Base-by-base conservation (phyloP, 257 asterid genomes). In the Striga asiatica region DNA sequence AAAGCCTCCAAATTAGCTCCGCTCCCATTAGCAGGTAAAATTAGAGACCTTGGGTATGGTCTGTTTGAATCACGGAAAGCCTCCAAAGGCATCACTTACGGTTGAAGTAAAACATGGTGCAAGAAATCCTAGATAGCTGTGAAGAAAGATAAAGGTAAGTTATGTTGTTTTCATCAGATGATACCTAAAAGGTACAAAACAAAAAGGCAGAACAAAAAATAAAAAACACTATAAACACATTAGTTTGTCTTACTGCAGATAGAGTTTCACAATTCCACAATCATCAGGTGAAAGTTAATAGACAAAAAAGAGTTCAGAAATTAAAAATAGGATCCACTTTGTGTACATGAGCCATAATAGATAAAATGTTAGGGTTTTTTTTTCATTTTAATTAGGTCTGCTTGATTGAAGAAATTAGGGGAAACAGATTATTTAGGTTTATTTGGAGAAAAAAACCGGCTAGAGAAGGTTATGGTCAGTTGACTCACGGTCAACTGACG, bases 71-170 rank as follows among this genome's bases (percentile, higher is more conserved):
- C 56, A 10, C 59, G 48, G 61, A 49, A 71, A 11, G 51, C 70
- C 23, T 76, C 70, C 64, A 61, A 50, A 47, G 65, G 61, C 88
- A 75, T 61, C 67, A 38, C 66, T 52, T 63, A 22, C 54, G n/a
- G 53, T 45, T 34, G 21, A 21, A n/a, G 46, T 6, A 20, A 46
- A 19, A 52, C 57, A 2, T 53, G 38, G 37, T 54, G 22, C 58
- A 48, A 54, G 43, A 60, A 48, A 25, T 20, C 67, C 55, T 48
- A 54, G 13, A 61, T 45, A 41, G 50, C 48, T 43, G 41, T 27
- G 37, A 17, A 48, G 23, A 53, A 65, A 32, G 43, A 58, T 18
- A 32, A 64, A 12, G 6, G 11, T 20, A 5, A 58, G 41, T 43
- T 47, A 2, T 23, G 37, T 9, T 41, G 25, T 19, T 16, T 9